Evolutionary conservation across 352 stramenopile species (phyloP), one percentile per base, ranked within the genome.

Genomic region (Paralagenidium karlingii): DNA sequence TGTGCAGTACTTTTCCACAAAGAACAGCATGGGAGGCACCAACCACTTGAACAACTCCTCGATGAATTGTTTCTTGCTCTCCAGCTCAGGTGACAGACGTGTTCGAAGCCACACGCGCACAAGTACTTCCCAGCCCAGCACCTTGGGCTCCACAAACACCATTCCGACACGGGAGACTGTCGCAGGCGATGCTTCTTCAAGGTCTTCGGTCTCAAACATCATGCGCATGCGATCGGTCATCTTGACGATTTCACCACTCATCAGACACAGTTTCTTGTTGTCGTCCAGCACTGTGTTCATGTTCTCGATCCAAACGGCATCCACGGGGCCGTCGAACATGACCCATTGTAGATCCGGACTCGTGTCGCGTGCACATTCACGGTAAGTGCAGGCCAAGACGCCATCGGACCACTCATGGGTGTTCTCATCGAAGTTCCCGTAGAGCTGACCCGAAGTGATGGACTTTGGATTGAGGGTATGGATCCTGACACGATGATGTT

Each of bases 331-430:
- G 48, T 96, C 87, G 40, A 96, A 96, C 59, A 96, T 84, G 20
- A 97, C 73, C 87, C 87, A 97, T 53, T 96, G 91, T 11, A 91
- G 44, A 36, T 95, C 76, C 0, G 60, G 51, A 22, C 63, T 91
- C 22, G 76, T 93, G 39, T 80, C 71, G 16, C 70, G 66, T 12
- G 92, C 89, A 21, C 81, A 95, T 43, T 95, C 84, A 24, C 92
- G 75, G 49, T 97, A 98, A 11, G 92, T 94, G 31, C 87, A 96
- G 9, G 92, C 86, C 2, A 98, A 55, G 18, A 97, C 82, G 20
- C 91, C 91, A 40, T 98, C 92, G 3, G 68, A 94, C 91, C 91
- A 97, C 49, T 97, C 91, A 55, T 97, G 84, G 1, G 81, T 95
- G 24, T 95, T 91, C 16, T 85, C 74, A 41, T 97, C 87, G 34